Percentiles rank a stretch among this genome's conserved stretches.
phyloP scores from a whole-genome alignment of 371 early-diverging fungal genomes.

The Conidiobolus incongruus region DNA sequence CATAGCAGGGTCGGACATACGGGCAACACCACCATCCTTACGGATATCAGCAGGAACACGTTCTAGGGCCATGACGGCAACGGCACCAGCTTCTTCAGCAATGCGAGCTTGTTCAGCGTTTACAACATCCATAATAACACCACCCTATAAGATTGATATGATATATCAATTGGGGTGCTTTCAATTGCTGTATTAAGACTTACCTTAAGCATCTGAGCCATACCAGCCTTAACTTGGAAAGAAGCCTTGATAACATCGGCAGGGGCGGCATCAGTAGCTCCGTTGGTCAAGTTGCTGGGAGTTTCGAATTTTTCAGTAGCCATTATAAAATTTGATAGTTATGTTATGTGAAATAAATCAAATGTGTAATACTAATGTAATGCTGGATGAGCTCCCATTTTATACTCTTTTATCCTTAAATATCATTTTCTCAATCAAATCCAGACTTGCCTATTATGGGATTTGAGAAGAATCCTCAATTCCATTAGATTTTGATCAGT shows the following conservation, averaged over 20 bases:
- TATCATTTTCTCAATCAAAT: too few relatives aligned
- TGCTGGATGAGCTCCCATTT: too few relatives aligned
- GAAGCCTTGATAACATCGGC: constrained; percentile 13
- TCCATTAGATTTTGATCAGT: too few relatives aligned
- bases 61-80: constrained; percentile 96
- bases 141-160: constrained; percentile 52
- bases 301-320: too few relatives aligned
- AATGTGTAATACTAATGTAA: too few relatives aligned
- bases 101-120: constrained; percentile 92
- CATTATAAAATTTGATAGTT: too few relatives aligned
- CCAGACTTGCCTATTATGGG: too few relatives aligned
- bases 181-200: not conserved
- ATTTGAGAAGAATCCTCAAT: too few relatives aligned
- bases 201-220: constrained; percentile 96
- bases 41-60: constrained; percentile 97
- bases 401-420: too few relatives aligned
- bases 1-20: constrained; percentile 96
- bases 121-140: constrained; percentile 97
- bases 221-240: constrained; percentile 72
- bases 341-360: too few relatives aligned
- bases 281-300: too few relatives aligned
- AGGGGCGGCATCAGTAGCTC: constrained; percentile 9
- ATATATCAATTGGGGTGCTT: not conserved
- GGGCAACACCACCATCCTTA: constrained; percentile 89
- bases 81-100: constrained; percentile 94